phyloP scores from a whole-genome alignment of 116 monocot genomes.

The Trichopus zeylanicus region DNA sequence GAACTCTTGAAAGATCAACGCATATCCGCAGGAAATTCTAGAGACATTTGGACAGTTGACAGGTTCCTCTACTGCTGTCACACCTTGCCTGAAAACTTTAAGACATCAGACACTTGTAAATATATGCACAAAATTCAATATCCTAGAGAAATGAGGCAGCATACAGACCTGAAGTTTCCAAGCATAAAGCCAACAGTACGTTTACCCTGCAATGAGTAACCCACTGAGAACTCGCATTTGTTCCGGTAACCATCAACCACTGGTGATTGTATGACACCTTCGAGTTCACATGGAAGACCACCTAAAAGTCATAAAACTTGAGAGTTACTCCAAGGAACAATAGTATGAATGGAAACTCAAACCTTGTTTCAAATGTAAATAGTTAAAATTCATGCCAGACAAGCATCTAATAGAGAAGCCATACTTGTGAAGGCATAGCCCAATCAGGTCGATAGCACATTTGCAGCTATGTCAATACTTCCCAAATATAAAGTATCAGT shows the following conservation, averaged over 20 bases:
- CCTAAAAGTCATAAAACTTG: constrained; percentile 26
- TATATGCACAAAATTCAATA: background rate
- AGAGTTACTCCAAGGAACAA: background rate
- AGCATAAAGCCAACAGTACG: constrained; percentile 83
- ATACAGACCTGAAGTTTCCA: constrained; percentile 86
- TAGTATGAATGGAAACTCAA: too few species aligned
- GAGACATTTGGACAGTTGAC: constrained; percentile 86
- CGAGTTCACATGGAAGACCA: constrained; percentile 90
- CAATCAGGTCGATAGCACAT: too few species aligned
- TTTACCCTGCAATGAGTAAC: constrained; percentile 70
- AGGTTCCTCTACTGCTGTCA: constrained; percentile 89
- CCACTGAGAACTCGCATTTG: constrained; percentile 97
- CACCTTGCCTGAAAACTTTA: constrained; percentile 61
- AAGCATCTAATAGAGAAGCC: too few species aligned
- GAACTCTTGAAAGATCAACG: constrained; percentile 77
- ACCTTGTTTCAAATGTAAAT: too few species aligned
- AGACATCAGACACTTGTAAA: background rate
- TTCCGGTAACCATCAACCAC: constrained; percentile 74
- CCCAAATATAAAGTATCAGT: too few species aligned
- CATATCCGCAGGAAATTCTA: constrained; percentile 66
- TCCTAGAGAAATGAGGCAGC: background rate
- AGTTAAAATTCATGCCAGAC: too few species aligned
- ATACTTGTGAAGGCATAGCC: too few species aligned
- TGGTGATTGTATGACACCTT: constrained; percentile 92
- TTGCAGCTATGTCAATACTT: too few species aligned